Conservation (phyloP, 768 basidiomycete species). For the Rhizopogon vinicolor region DNA sequence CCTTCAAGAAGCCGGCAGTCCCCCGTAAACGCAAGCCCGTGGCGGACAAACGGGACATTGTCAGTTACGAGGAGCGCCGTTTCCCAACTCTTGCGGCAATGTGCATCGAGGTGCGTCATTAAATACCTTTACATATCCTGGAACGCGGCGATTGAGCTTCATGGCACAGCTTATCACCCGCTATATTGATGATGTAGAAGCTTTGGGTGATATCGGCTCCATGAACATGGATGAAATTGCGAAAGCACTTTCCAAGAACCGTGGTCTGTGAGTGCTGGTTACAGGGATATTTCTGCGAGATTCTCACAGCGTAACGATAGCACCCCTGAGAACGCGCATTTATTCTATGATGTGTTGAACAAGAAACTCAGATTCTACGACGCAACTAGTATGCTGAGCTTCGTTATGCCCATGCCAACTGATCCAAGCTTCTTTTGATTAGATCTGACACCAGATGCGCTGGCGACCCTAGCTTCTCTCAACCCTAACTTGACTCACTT, state of each 20-base stretch:
- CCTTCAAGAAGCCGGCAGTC: conserved; percentile 74
- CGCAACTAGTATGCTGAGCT: conserved; percentile 67
- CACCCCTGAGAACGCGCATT: conserved; percentile 68
- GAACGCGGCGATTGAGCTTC: neutral
- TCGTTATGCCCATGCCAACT: neutral
- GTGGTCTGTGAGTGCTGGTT: conserved; percentile 61
- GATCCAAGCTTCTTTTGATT: conserved; percentile 2
- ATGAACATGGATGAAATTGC: conserved; percentile 83
- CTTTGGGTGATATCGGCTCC: conserved; percentile 81
- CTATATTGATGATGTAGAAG: conserved; percentile 86
- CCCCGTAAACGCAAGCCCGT: conserved; percentile 60
- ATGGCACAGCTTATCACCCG: conserved; percentile 67
- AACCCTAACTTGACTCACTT: conserved; percentile 82
- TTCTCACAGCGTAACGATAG: conserved; percentile 30
- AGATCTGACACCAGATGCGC: conserved; percentile 69
- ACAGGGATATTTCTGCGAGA: neutral
- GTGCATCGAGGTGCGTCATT: conserved; percentile 64
- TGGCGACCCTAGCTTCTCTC: conserved; percentile 67
- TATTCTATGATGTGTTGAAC: conserved; percentile 81
- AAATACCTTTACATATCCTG: neutral
- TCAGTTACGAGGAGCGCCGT: conserved; percentile 63
- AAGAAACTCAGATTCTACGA: conserved; percentile 75
- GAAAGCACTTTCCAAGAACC: conserved; percentile 75
- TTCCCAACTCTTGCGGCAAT: conserved; percentile 70
- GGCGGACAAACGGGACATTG: conserved; percentile 63